Base-by-base conservation (phyloP, 306 rosid species). In the Quercus berberidifolia region DNA sequence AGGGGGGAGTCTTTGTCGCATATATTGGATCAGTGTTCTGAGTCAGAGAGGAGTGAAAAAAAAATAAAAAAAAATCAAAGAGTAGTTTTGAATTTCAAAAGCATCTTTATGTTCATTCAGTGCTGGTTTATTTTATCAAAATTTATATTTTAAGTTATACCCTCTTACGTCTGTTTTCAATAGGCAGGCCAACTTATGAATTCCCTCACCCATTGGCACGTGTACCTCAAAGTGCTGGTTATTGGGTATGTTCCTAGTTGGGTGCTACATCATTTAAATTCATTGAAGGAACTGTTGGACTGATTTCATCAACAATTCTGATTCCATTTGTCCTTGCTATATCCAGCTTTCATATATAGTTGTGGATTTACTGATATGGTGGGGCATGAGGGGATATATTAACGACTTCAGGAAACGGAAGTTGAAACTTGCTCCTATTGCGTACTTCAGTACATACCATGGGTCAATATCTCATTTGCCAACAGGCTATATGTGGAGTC, bases 381-480 rank as follows among this genome's bases (percentile, higher is more conserved):
- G 98, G 99, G 92, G 97, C 74, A 90, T 93, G 62, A 90, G 98
- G 87, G 90, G 91, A 71, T 84, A 88, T 65, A 91, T 95, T 68
- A 95, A 95, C 76, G 92, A 89, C 87, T 95, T 95, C 88, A 90
- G 99, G 80, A 93, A 86, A 84, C 87, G 85, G 71, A 91, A 83
- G 85, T 87, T 95, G 86, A 95, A 95, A 81, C 97, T 93, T 83
- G 58, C 91, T 84, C 98, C 98, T 82, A 93, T 95, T 87, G 98
- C 99, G 57, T 95, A 95, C 89, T 91, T 95, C 82, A 95, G 96
- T 82, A 91, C 88, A 62, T 95, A 95, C 80, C 95, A 92, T 26
- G 98, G 97, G 86, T 95, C 99, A 46, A 84, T 93, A 84, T 85
- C 99, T 88, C 98, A 95, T 89, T 90, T 95, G 80, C 99, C 99